phyloP scores from a whole-genome alignment of 176 grass and related monocot species.

The Zea luxurians region DNA sequence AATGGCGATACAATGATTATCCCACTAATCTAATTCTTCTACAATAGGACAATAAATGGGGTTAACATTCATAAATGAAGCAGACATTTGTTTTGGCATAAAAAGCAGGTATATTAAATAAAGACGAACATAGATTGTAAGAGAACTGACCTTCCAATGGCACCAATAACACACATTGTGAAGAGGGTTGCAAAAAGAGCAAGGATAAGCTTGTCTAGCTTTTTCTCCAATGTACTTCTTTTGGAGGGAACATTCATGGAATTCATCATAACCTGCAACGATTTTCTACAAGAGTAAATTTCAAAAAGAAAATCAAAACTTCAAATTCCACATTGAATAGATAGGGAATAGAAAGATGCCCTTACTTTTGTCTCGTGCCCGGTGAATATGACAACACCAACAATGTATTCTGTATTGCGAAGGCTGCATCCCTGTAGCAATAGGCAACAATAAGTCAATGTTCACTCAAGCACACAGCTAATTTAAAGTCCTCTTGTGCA shows the following conservation, averaged over 20 bases:
- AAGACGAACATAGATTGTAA: conserved; percentile 17
- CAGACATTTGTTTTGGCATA: not conserved
- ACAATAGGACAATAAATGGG: not conserved
- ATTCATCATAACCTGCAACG: conserved; percentile 97
- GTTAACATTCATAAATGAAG: not conserved
- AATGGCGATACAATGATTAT: too few species aligned
- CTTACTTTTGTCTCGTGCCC: conserved; percentile 96
- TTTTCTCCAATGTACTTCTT: conserved; percentile 96
- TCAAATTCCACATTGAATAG: conserved; percentile 19
- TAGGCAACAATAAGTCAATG: conserved; percentile 37
- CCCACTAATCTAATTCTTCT: too few species aligned
- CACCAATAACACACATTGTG: conserved; percentile 95
- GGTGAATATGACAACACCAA: conserved; percentile 83
- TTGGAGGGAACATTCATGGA: conserved; percentile 99
- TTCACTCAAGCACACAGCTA: not conserved
- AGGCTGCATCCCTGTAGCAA: conserved; percentile 87
- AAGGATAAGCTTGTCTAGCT: conserved; percentile 96
- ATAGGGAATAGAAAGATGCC: conserved; percentile 23
- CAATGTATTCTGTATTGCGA: conserved; percentile 93
- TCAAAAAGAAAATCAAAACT: conserved; percentile 30
- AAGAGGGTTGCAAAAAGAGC: conserved; percentile 94
- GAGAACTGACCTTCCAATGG: conserved; percentile 87
- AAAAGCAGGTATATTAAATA: conserved; percentile 30
- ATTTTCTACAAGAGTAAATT: conserved; percentile 42
- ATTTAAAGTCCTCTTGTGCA: not conserved